Base-by-base conservation (phyloP, 805 yeast genomes). In the Jamesozyma rosinii region DNA sequence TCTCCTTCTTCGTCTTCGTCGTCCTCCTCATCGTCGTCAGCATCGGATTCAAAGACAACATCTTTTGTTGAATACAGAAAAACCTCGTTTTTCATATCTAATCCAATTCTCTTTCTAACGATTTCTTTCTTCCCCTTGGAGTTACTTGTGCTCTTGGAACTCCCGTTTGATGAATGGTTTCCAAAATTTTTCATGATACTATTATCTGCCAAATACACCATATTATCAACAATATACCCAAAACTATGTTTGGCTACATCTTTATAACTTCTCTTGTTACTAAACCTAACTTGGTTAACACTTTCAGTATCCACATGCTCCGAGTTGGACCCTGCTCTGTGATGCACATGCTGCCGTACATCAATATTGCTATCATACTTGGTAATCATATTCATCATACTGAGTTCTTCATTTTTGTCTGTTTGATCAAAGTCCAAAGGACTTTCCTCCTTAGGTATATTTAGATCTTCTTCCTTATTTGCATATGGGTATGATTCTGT, bases 161-260 rank as follows among this genome's bases (percentile, higher is more conserved):
- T 49, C 5, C 54, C 61, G 33, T 65, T 42, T 41, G 72, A 70
- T 0, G 81, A 72, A 38, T 77, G 56, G 1, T 81, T 77, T 4
- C 79, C 77, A 49, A 78, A 61, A n/a, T 79, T 79, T 38, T 75
- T 73, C 13, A 76, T 74, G 40, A 78, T 75, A 15, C 76, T 64
- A 31, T 67, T 69, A 56, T 77, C 82, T 1, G 82, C 74, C 39
- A 72, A 58, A 45, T 65, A 61, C 31, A 71, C 50, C 34, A 77
- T 54, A 1, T 67, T 62, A 24, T 64, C 60, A n/a, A 68, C 65
- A 0, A 73, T 59, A 10, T 49, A 49, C 4, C 37, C 46, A 8
- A 66, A 26, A 11, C 59, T 52, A 14, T 54, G 52, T 13, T 48
- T 49, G 8, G 52, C 42, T 2, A 50, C 43, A 14, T 55, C 53